Percentiles rank a stretch among this genome's conserved stretches.
phyloP scores from a whole-genome alignment of 345 rosid genomes.

The Boechera divaricarpa region DNA sequence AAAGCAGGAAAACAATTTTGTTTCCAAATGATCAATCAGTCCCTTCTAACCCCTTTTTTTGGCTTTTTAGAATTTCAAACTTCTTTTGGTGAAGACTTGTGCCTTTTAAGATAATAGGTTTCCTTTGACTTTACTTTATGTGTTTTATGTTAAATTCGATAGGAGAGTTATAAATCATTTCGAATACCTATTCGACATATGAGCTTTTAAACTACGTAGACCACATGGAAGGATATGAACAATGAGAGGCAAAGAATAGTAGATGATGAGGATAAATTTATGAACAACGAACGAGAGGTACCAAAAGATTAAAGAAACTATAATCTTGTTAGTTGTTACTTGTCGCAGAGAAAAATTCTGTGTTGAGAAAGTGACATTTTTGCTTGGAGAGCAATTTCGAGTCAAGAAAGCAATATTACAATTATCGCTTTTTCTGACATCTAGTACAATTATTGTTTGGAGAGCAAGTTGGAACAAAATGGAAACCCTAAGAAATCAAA shows the following conservation, averaged over 20 bases:
- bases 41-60: slow-evolving; percentile 31
- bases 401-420: background rate
- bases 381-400: background rate
- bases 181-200: background rate
- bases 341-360: background rate
- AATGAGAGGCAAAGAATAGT: background rate
- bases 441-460: background rate
- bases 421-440: background rate
- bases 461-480: background rate
- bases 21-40: slow-evolving; percentile 38
- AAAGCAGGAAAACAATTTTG: slow-evolving; percentile 44
- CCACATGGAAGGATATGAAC: background rate
- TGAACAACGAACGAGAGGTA: background rate
- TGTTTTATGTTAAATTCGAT: background rate
- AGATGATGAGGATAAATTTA: too few relatives aligned
- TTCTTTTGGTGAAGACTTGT: slow-evolving; percentile 36
- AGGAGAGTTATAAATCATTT: background rate
- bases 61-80: slow-evolving; percentile 22
- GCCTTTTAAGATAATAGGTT: slow-evolving; percentile 1
- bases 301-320: background rate
- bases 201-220: background rate
- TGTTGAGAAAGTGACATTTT: background rate
- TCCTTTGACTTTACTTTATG: background rate
- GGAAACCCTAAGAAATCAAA: background rate
- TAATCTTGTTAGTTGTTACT: background rate